Evolutionary conservation across 2,329 filamentous ascomycete genomes (phyloP).

Genomic region (Arthrobotrys iridis): DNA sequence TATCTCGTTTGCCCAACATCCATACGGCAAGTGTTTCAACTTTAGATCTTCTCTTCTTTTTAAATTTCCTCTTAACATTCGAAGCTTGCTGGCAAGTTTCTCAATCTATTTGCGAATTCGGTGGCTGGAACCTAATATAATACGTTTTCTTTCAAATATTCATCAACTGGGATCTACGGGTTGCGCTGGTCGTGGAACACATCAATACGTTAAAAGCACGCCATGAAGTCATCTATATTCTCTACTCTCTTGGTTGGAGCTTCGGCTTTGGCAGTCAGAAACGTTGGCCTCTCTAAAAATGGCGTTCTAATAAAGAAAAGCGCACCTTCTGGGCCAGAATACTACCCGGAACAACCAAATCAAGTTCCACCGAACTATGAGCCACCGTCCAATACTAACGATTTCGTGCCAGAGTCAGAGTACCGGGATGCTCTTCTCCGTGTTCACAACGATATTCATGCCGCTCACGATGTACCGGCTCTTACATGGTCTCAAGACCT

Average conservation of each 20-base stretch:
- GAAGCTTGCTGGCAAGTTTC: conserved; percentile 8
- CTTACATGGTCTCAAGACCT: conserved; percentile 24
- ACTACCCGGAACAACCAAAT: not conserved
- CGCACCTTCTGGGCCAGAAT: not conserved
- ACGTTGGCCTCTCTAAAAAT: not conserved
- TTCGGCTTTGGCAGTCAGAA: not conserved
- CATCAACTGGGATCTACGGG: too few species aligned
- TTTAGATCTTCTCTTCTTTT: not conserved
- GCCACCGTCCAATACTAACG: not conserved
- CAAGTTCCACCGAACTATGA: not conserved
- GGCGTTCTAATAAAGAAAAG: not conserved
- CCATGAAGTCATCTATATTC: not conserved
- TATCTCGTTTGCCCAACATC: too few species aligned
- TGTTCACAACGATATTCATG: conserved; percentile 23
- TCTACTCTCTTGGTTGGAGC: not conserved
- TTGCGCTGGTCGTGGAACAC: not conserved
- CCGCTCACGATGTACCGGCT: conserved; percentile 2
- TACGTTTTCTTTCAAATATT: too few species aligned
- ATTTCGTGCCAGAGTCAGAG: not conserved
- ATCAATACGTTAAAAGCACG: too few species aligned
- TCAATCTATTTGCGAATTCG: not conserved
- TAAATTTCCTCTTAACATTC: not conserved
- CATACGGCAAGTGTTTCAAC: too few species aligned
- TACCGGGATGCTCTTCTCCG: conserved; percentile 13
- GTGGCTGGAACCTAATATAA: too few species aligned